A percentile compares a stretch with the other conserved stretches of the same genome.
phyloP scores from a whole-genome alignment of 176 grass and related monocot species.

The Hyparrhenia diplandra region DNA sequence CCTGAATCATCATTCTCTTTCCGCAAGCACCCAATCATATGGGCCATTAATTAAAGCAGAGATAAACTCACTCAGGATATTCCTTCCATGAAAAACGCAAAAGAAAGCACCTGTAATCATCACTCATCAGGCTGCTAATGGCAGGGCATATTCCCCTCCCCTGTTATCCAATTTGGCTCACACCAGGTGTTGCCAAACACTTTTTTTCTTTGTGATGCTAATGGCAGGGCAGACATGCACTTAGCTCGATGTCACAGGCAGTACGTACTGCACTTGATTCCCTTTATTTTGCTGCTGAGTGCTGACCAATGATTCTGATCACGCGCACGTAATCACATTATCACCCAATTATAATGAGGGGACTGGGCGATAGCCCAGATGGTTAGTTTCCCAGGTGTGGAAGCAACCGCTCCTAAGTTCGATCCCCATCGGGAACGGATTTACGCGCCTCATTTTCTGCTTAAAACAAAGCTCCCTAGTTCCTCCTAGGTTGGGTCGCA shows the following conservation, averaged over 20 bases:
- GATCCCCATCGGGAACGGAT: too few species aligned
- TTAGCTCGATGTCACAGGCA: not conserved
- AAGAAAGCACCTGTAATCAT: not conserved
- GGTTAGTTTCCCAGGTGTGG: too few species aligned
- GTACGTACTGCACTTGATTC: not conserved
- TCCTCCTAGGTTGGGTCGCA: too few species aligned
- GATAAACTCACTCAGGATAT: constrained; percentile 21
- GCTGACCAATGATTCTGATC: constrained; percentile 11
- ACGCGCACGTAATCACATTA: constrained; percentile 17
- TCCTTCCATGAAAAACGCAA: constrained; percentile 13
- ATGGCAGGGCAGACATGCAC: not conserved
- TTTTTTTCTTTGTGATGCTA: not conserved
- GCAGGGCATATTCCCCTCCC: not conserved
- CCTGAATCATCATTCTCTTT: constrained; percentile 6
- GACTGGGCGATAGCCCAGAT: too few species aligned
- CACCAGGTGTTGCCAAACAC: not conserved
- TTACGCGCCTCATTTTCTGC: too few species aligned
- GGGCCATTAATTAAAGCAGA: not conserved
- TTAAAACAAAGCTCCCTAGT: too few species aligned
- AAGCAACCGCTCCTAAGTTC: too few species aligned
- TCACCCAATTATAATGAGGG: constrained; percentile 22
- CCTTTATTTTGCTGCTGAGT: not conserved
- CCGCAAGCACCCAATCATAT: not conserved
- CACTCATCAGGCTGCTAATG: not conserved
- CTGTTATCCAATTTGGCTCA: not conserved